phyloP scores from a whole-genome alignment of 176 grass and related monocot species.

The Carex littledalei region DNA sequence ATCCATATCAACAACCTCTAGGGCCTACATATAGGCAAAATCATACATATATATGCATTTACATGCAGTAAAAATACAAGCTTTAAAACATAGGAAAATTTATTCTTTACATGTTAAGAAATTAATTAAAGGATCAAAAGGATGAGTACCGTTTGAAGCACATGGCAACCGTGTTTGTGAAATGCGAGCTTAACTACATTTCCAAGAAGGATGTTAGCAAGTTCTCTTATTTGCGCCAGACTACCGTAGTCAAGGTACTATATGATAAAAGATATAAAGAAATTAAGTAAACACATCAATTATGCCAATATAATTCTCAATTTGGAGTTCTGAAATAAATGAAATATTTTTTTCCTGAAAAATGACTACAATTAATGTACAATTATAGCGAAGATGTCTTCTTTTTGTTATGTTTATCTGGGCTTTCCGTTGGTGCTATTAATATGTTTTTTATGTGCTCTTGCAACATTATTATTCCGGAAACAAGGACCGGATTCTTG shows the following conservation, averaged over 20 bases:
- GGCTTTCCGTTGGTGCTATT: not conserved
- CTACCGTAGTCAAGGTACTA: constrained; percentile 50
- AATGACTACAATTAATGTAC: not conserved
- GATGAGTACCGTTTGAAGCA: constrained; percentile 48
- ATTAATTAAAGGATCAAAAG: not conserved
- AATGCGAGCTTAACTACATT: constrained; percentile 29
- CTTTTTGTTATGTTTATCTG: not conserved
- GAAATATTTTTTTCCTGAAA: not conserved
- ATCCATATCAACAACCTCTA: constrained; percentile 39
- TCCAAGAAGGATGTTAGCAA: constrained; percentile 28
- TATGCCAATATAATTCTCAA: not conserved
- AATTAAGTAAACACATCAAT: not conserved
- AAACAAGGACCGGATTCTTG: not conserved
- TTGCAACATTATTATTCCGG: not conserved
- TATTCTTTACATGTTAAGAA: not conserved
- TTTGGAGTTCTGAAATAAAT: not conserved
- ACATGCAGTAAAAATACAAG: not conserved
- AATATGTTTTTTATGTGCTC: not conserved
- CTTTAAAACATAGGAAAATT: not conserved
- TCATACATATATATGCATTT: not conserved
- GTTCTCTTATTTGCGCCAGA: constrained; percentile 22
- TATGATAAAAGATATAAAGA: not conserved
- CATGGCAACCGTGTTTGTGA: constrained; percentile 36
- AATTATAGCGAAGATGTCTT: not conserved
- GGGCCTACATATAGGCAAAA: constrained; percentile 11